Base-by-base conservation (phyloP, 768 basidiomycete genomes). In the Amanita brunnescens region DNA sequence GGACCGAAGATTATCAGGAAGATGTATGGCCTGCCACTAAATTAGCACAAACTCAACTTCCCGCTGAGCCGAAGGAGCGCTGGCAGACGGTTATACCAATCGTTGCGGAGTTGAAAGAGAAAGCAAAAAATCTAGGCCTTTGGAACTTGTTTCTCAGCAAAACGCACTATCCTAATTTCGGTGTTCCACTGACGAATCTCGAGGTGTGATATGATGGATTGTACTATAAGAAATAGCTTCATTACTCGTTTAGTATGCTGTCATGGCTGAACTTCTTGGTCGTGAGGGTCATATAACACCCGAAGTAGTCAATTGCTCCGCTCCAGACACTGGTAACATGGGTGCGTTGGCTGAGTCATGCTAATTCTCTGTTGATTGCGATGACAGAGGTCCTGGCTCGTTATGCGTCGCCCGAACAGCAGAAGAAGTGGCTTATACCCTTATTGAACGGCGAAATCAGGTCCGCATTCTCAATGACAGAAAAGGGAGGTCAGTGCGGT, bases 61-160 rank as follows among this genome's bases (percentile, higher is more conserved):
- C 95, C 2, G 67, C 69, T 40, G 86, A 93, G 64, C 80, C 80
- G 1, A 78, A 62, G 53, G 73, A 70, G 59, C 81, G 91, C 47
- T 98, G 95, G 95, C 77, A 86, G 69, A 85, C 84, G 7, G 73
- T 91, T 58, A 80, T 92, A 24, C 84, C 87, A 1, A 68, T 96
- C 56, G 71, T 95, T 50, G 85, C 80, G 57, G 85, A 88, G 50
- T 77, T 99, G 57, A 96, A 98, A 71, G 74, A 61, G 55, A 91
- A 87, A 65, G 96, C 95, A 0, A 89, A 84, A 70, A 78, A 80
- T 61, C 79, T 83, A 23, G 96, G 96, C 2, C 75, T 99, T 34
- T 99, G 96, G 96, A 98, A 98, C 63, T 75, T 99, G 33, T 98
- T 97, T 75, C 74, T 98, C 55, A 92, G 89, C 78, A 91, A 92